phyloP scores from a whole-genome alignment of 1,284 basidiomycete species.

The Acaromyces ingoldii region DNA sequence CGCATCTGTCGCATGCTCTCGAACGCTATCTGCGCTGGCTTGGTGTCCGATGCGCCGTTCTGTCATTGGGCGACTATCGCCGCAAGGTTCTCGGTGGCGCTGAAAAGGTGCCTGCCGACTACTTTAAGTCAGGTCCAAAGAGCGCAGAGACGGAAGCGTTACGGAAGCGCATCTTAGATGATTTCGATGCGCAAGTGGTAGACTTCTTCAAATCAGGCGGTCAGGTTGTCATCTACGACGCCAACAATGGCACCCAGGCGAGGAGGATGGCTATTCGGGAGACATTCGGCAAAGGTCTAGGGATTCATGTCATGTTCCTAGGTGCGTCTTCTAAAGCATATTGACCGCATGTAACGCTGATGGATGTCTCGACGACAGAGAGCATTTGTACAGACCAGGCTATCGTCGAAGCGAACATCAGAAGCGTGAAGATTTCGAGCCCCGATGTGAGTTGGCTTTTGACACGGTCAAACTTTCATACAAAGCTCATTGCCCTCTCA shows the following conservation, averaged over 20 bases:
- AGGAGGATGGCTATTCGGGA: constrained; percentile 69
- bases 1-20: constrained; percentile 88
- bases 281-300: constrained; percentile 66
- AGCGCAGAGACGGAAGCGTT: constrained; percentile 68
- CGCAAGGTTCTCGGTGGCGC: constrained; percentile 82
- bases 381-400: constrained; percentile 62
- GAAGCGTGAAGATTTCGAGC: constrained; percentile 94
- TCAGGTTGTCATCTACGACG: constrained; percentile 97
- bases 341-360: neutral
- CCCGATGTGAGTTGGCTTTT: constrained; percentile 68
- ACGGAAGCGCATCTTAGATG: constrained; percentile 67
- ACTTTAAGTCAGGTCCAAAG: constrained; percentile 62
- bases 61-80: constrained; percentile 90
- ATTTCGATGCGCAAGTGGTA: constrained; percentile 81
- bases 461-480: neutral
- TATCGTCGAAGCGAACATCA: constrained; percentile 87
- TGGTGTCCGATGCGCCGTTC: constrained; percentile 89
- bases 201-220: constrained; percentile 72
- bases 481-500: constrained; percentile 5
- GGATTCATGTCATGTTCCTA: constrained; percentile 85
- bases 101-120: constrained; percentile 80
- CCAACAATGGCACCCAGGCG: constrained; percentile 81
- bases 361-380: constrained; percentile 26
- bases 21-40: constrained; percentile 97
- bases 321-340: constrained; percentile 58